These are phyloP conservation scores for Blastocystis sp. DNA, from an alignment of 352 stramenopile genomes.

Conservation along the genomic window DNA sequence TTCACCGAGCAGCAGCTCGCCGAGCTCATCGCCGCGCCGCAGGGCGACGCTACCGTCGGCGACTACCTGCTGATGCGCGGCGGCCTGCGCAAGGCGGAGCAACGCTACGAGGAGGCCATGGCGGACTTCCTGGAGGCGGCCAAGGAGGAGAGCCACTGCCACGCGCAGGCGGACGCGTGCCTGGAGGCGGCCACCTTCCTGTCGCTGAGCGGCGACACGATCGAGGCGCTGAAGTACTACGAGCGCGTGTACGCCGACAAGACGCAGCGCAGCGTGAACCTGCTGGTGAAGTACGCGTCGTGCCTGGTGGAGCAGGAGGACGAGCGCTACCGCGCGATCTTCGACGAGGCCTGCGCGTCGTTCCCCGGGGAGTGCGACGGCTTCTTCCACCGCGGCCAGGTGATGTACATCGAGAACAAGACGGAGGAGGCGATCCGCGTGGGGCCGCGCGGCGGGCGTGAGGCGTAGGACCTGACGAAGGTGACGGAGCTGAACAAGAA, in stretches of 20 bases:
- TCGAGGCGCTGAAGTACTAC: neutral
- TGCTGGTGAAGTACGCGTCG: conserved; percentile 57
- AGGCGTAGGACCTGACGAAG: conserved; percentile 33
- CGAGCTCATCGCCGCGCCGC: neutral
- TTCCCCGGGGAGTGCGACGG: conserved; percentile 32
- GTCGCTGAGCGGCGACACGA: conserved; percentile 19
- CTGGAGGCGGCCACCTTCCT: conserved; percentile 60
- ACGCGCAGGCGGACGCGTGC: neutral
- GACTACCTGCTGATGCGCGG: conserved; percentile 56
- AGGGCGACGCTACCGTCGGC: conserved; percentile 18
- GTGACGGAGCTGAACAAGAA: conserved; percentile 20
- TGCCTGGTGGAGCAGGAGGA: conserved; percentile 56
- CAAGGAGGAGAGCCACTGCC: conserved; percentile 13
- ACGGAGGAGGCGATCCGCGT: conserved; percentile 22
- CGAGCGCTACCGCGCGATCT: neutral
- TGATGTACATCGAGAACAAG: conserved; percentile 22
- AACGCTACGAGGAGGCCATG: conserved; percentile 31
- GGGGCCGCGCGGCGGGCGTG: neutral
- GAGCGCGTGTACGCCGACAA: neutral
- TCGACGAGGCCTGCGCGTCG: conserved; percentile 34
- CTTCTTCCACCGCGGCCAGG: conserved; percentile 68
- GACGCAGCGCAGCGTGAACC: conserved; percentile 22
- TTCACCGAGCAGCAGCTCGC: conserved; percentile 35
- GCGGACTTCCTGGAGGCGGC: conserved; percentile 31
- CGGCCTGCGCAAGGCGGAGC: conserved; percentile 30